Evolutionary conservation across 192 early-diverging fungal species (phyloP).

Genomic region (Gaertneriomyces semiglobifer): DNA sequence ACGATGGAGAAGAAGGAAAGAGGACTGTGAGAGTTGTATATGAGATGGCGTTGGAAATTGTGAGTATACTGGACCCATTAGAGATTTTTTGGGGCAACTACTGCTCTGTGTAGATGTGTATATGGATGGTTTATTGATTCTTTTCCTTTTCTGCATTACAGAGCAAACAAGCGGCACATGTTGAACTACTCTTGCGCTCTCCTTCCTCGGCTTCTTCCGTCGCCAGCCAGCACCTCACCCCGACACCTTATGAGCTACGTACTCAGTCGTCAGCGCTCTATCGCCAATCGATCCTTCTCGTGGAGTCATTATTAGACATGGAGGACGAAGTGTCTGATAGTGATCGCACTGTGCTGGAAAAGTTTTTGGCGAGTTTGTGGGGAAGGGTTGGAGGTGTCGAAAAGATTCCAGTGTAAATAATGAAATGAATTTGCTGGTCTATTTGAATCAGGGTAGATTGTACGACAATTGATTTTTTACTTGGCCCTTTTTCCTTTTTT

Average conservation of each 20-base stretch:
- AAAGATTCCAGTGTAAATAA: background rate
- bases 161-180: constrained; percentile 32
- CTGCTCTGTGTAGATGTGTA: constrained; percentile 5
- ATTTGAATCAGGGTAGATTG: too few relatives aligned
- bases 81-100: background rate
- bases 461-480: too few relatives aligned
- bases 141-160: constrained; percentile 16
- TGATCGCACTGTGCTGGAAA: constrained; percentile 37
- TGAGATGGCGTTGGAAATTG: constrained; percentile 43
- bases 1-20: constrained; percentile 5
- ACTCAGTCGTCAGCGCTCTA: constrained; percentile 15
- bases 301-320: constrained; percentile 37
- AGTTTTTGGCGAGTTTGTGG: constrained; percentile 39
- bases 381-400: constrained; percentile 21
- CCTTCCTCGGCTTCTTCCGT: background rate
- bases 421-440: too few relatives aligned
- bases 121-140: background rate
- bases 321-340: constrained; percentile 31
- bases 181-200: constrained; percentile 20
- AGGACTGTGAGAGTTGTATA: constrained; percentile 41
- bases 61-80: constrained; percentile 25
- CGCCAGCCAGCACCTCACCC: too few relatives aligned
- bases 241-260: too few relatives aligned
- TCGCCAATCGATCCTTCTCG: constrained; percentile 40
- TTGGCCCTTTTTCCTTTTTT: too few relatives aligned